These are phyloP conservation scores for Starmerella potacharoeniae DNA, from an alignment of 805 yeast species.

Conservation along the genomic window DNA sequence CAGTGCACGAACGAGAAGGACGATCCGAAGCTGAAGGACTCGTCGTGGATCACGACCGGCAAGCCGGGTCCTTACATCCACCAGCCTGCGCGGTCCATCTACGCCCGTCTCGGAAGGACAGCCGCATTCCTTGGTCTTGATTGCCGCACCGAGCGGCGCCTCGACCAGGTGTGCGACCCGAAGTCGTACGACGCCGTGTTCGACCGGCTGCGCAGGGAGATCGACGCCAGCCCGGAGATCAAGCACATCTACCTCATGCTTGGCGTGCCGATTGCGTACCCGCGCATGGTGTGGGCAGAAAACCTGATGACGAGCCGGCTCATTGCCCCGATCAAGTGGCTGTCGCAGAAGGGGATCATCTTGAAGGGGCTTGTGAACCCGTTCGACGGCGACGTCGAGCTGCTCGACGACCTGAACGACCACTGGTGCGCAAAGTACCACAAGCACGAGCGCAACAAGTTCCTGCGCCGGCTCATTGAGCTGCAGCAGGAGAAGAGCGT, in stretches of 20 bases:
- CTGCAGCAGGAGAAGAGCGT: slow-evolving; percentile 55
- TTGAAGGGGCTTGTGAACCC: slow-evolving; percentile 72
- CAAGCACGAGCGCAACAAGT: slow-evolving; percentile 67
- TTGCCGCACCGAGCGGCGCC: slow-evolving; percentile 81
- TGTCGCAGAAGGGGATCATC: slow-evolving; percentile 36
- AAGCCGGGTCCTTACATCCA: slow-evolving; percentile 57
- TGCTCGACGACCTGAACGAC: slow-evolving; percentile 85
- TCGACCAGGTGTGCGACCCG: slow-evolving; percentile 42
- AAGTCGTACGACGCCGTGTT: slow-evolving; percentile 54
- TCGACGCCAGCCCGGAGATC: slow-evolving; percentile 40
- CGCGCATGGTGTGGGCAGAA: slow-evolving; percentile 87
- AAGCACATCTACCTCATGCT: slow-evolving; percentile 72
- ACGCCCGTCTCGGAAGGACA: slow-evolving; percentile 61
- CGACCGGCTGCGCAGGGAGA: slow-evolving; percentile 45
- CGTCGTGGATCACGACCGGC: slow-evolving; percentile 52
- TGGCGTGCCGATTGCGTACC: slow-evolving; percentile 93
- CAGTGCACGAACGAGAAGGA: slow-evolving; percentile 54
- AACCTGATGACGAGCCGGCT: slow-evolving; percentile 44
- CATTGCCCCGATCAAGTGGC: slow-evolving; percentile 50
- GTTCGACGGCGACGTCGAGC: slow-evolving; percentile 84
- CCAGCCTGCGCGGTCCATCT: slow-evolving; percentile 55
- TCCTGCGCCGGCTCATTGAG: slow-evolving; percentile 49
- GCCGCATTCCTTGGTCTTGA: slow-evolving; percentile 71
- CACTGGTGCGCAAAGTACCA: slow-evolving; percentile 93
- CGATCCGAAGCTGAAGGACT: slow-evolving; percentile 34